A percentile compares a stretch with the other conserved stretches of the same genome.
phyloP scores from a whole-genome alignment of 2,329 filamentous ascomycete genomes.

The Aurifilum marmelostoma region DNA sequence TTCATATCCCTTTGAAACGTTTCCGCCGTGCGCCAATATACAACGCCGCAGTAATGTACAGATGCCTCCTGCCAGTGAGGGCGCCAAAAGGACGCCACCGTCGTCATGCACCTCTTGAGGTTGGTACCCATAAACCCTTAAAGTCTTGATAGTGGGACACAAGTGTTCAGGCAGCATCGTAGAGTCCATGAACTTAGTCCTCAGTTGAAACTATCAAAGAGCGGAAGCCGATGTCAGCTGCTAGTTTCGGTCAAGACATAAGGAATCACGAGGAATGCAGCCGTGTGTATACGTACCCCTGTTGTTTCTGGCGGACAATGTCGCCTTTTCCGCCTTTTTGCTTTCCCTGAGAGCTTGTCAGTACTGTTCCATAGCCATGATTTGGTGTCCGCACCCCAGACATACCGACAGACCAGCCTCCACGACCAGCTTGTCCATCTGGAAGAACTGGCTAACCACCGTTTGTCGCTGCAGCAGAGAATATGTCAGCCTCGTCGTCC shows the following conservation, averaged over 20 bases:
- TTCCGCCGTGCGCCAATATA: constrained; percentile 17
- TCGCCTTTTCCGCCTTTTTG: constrained; percentile 67
- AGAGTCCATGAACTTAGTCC: neutral
- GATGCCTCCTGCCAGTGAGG: neutral
- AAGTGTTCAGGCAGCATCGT: neutral
- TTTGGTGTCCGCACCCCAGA: constrained; percentile 29
- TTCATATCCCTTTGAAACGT: neutral
- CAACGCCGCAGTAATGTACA: constrained; percentile 22
- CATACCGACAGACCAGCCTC: constrained; percentile 81
- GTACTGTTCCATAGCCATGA: constrained; percentile 22
- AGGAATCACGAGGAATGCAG: neutral
- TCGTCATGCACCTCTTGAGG: neutral
- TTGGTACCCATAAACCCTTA: neutral
- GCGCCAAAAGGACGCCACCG: neutral
- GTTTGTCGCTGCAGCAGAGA: constrained; percentile 77
- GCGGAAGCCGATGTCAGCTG: neutral
- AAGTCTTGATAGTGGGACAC: neutral
- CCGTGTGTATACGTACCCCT: constrained; percentile 62
- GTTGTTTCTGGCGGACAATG: constrained; percentile 77
- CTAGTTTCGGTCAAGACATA: neutral
- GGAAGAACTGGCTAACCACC: constrained; percentile 91
- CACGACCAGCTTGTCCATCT: constrained; percentile 87
- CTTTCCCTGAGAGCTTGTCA: constrained; percentile 59
- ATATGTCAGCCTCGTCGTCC: constrained; percentile 14
- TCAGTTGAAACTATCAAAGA: constrained; percentile 16